Conservation (phyloP, 805 yeast species). For the Candida awuae region DNA sequence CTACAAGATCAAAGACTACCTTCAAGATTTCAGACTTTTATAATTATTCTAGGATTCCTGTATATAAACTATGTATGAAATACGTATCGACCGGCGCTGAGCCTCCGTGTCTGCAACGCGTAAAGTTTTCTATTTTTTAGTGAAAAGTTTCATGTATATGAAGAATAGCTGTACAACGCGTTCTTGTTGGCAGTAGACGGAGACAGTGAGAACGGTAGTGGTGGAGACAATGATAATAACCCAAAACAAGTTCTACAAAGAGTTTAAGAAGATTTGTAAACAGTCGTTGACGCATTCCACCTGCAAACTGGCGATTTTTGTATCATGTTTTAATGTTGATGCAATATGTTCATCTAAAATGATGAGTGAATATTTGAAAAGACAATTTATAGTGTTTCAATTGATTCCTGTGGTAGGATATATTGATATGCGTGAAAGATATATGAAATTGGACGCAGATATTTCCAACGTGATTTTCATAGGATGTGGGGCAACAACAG, state of each 20-base stretch:
- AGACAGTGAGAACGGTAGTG: too few species aligned
- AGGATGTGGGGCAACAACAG: constrained; percentile 93
- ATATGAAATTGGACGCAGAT: constrained; percentile 57
- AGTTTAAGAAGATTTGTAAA: constrained; percentile 58
- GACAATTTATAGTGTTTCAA: constrained; percentile 80
- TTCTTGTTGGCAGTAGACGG: too few species aligned
- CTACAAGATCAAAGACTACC: constrained; percentile 20
- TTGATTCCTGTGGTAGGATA: constrained; percentile 91
- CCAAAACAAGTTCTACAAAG: constrained; percentile 57
- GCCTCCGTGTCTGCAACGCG: too few species aligned
- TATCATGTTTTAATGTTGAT: constrained; percentile 85
- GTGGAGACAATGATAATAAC: constrained; percentile 80
- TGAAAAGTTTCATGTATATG: too few species aligned
- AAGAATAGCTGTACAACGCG: too few species aligned
- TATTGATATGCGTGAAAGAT: constrained; percentile 62
- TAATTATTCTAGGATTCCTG: not conserved
- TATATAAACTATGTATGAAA: too few species aligned
- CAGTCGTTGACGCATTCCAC: constrained; percentile 88
- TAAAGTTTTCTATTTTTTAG: too few species aligned
- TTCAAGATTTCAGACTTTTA: constrained; percentile 12
- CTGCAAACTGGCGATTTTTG: constrained; percentile 79
- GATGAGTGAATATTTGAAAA: constrained; percentile 60
- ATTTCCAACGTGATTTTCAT: constrained; percentile 68
- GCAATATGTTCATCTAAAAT: constrained; percentile 85
- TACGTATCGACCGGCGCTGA: too few species aligned